phyloP scores from a whole-genome alignment of 1,284 basidiomycete genomes.

The Austroboletus novae-zelandiae region DNA sequence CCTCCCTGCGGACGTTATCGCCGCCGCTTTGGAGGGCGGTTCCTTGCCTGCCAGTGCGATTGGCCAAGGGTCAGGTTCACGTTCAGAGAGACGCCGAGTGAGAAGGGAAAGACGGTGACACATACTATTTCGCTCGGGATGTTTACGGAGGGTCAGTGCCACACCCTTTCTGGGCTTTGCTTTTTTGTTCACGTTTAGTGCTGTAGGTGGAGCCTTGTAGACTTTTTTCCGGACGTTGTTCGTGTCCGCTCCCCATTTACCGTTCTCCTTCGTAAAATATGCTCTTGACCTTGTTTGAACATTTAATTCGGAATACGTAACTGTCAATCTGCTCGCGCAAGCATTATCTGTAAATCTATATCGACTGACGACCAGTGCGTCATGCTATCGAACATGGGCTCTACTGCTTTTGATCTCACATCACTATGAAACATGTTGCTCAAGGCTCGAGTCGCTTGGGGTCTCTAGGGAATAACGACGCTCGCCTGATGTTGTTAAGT shows the following conservation, averaged over 20 bases:
- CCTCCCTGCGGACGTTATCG: conserved; percentile 78
- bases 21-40: conserved; percentile 72
- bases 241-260: conserved; percentile 27
- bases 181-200: background rate
- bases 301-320: conserved; percentile 26
- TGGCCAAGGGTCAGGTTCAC: conserved; percentile 45
- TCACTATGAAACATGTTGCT: conserved; percentile 4
- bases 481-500: conserved; percentile 92
- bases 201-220: conserved; percentile 25
- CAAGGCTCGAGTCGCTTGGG: conserved; percentile 79
- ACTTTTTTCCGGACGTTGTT: conserved; percentile 15
- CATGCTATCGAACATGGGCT: conserved; percentile 2
- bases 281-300: conserved; percentile 10
- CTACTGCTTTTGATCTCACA: background rate
- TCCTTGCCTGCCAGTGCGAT: conserved; percentile 56
- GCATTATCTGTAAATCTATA: conserved; percentile 21
- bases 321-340: conserved; percentile 13
- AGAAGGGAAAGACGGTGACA: conserved; percentile 51
- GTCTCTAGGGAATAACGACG: conserved; percentile 94
- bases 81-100: conserved; percentile 56
- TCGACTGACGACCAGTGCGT: conserved; percentile 4
- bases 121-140: background rate
- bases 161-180: no score
- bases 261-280: conserved; percentile 13
- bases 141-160: no score